Evolutionary conservation across 768 basidiomycete species (phyloP).

Genomic region (Gymnopilus dilepis): DNA sequence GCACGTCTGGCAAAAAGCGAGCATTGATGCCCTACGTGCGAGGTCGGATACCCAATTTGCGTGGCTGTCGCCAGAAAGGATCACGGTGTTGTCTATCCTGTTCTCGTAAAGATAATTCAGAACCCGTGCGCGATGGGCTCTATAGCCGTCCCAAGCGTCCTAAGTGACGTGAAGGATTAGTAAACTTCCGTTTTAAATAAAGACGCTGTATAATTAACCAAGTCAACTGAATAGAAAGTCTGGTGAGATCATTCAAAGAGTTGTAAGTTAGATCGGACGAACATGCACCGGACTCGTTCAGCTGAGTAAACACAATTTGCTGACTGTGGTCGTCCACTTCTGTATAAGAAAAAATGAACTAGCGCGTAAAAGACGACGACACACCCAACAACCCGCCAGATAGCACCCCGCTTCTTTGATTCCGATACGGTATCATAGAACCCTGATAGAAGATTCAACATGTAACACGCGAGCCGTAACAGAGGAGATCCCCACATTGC

Average conservation of each 20-base stretch:
- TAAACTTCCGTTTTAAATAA: neutral
- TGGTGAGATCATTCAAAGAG: neutral
- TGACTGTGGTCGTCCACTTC: slow-evolving; percentile 39
- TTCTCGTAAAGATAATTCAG: slow-evolving; percentile 55
- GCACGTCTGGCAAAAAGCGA: slow-evolving; percentile 13
- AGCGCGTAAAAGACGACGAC: neutral
- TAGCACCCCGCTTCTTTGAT: slow-evolving; percentile 50
- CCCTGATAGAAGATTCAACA: slow-evolving; percentile 37
- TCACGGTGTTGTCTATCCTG: slow-evolving; percentile 56
- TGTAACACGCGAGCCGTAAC: neutral
- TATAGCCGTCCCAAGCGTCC: slow-evolving; percentile 67
- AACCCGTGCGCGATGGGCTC: slow-evolving; percentile 57
- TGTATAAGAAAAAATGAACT: neutral
- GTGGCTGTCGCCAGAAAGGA: slow-evolving; percentile 68
- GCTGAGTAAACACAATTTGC: slow-evolving; percentile 60
- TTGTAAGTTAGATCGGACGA: slow-evolving; percentile 18
- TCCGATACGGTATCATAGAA: slow-evolving; percentile 50
- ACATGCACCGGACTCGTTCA: slow-evolving; percentile 45
- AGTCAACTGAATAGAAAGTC: slow-evolving; percentile 20
- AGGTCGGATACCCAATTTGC: slow-evolving; percentile 67
- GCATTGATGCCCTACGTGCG: slow-evolving; percentile 41
- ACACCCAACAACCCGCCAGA: slow-evolving; percentile 61
- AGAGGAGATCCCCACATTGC: slow-evolving; percentile 43
- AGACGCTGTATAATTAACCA: slow-evolving; percentile 16
- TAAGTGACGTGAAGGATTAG: slow-evolving; percentile 24